These are phyloP conservation scores for Lablab purpureus DNA, from an alignment of 306 rosid genomes.

Conservation along the genomic window DNA sequence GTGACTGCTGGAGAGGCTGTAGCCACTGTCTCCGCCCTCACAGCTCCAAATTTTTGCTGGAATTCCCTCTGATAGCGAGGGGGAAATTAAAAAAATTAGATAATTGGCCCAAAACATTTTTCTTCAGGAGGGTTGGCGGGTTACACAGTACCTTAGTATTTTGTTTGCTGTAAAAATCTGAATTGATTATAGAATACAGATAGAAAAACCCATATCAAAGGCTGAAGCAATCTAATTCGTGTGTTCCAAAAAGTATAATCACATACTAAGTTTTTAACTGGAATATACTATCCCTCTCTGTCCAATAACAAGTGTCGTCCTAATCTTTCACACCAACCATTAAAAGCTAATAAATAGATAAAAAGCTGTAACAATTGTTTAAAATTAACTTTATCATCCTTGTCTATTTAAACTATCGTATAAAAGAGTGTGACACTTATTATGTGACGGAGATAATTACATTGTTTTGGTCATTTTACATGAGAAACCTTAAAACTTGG, in stretches of 20 bases:
- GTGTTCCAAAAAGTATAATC: background rate
- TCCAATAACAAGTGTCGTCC: too few relatives aligned
- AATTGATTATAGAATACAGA: background rate
- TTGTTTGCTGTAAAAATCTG: constrained; percentile 19
- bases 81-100: constrained; percentile 27
- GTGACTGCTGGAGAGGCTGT: constrained; percentile 70
- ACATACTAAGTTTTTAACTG: background rate
- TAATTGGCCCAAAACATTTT: background rate
- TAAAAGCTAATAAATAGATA: background rate
- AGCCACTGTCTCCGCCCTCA: constrained; percentile 74
- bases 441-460: background rate
- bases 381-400: background rate
- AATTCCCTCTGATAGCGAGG: constrained; percentile 59
- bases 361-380: background rate
- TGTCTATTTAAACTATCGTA: too few relatives aligned
- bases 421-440: too few relatives aligned
- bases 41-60: constrained; percentile 53
- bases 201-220: constrained; percentile 12
- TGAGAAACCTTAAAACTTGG: constrained; percentile 5
- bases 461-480: background rate
- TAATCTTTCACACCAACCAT: background rate
- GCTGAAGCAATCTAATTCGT: constrained; percentile 15
- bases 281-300: background rate
- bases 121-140: background rate
- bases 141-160: constrained; percentile 27